Conservation (phyloP, 139 green algal genomes). For the Tetratostichococcus sp. region DNA sequence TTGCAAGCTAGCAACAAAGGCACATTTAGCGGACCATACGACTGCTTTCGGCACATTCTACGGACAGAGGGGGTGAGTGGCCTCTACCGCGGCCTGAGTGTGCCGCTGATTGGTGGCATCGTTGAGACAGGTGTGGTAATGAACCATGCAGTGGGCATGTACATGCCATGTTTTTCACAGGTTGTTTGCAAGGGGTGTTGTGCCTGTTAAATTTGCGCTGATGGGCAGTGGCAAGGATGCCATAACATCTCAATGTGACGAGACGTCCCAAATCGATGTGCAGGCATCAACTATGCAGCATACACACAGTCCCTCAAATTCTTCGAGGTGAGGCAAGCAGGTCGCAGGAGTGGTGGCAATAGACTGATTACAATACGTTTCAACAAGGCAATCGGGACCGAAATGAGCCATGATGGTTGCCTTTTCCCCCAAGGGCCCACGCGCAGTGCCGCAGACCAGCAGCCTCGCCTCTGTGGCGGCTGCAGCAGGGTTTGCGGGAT, state of each 20-base stretch:
- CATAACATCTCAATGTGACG: too few species aligned
- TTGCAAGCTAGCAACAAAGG: slow-evolving; percentile 42
- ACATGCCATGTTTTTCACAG: too few species aligned
- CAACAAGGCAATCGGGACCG: too few species aligned
- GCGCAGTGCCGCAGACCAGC: neutral
- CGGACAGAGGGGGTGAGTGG: slow-evolving; percentile 57
- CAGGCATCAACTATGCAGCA: neutral
- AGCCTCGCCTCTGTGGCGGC: slow-evolving; percentile 20
- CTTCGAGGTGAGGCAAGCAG: neutral
- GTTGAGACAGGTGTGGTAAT: slow-evolving; percentile 71
- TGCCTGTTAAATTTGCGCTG: too few species aligned
- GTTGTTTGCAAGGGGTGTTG: too few species aligned
- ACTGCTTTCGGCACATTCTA: slow-evolving; percentile 51
- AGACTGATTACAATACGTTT: too few species aligned
- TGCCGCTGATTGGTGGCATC: slow-evolving; percentile 70
- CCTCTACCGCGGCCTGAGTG: slow-evolving; percentile 62
- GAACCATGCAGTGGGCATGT: too few species aligned
- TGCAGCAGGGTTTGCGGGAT: slow-evolving; percentile 50
- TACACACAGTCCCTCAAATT: slow-evolving; percentile 3
- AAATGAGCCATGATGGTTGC: too few species aligned
- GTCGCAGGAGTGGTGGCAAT: too few species aligned
- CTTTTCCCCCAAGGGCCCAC: neutral
- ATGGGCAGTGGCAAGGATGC: too few species aligned
- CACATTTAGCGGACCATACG: slow-evolving; percentile 33
- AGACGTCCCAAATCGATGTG: too few species aligned